These are phyloP conservation scores for Forsythia suspensa DNA, from an alignment of 257 asterid genomes.

Conservation along the genomic window DNA sequence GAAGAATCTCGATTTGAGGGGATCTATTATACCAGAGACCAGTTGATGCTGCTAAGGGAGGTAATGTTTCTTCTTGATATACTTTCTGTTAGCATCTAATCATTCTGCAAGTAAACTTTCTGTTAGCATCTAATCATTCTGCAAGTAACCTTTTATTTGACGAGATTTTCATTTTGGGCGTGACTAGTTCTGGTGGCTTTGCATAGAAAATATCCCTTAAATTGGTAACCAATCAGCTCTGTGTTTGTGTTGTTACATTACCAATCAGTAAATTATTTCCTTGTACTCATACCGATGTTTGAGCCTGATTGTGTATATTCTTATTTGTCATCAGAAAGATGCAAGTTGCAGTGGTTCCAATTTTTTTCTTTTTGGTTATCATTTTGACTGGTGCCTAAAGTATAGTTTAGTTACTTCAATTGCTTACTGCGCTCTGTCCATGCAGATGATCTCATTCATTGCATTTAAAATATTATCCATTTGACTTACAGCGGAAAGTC, in stretches of 20 bases:
- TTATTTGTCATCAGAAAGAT: not conserved
- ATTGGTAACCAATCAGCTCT: not conserved
- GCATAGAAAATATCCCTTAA: no score
- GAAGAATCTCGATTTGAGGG: no score
- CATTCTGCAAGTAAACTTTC: no score
- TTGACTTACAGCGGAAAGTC: not conserved
- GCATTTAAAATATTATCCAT: not conserved
- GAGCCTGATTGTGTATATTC: not conserved
- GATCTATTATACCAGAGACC: conserved; percentile 24
- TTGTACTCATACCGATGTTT: not conserved
- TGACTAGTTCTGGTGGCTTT: no score
- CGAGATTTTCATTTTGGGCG: no score
- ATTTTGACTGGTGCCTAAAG: no score
- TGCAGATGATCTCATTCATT: not conserved
- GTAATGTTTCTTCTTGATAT: no score
- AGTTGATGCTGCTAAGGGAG: conserved; percentile 28
- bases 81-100: no score
- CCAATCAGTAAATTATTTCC: not conserved
- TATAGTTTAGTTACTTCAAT: not conserved
- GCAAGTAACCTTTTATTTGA: no score
- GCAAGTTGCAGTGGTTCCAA: no score
- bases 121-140: conserved; percentile 1
- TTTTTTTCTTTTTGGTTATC: no score
- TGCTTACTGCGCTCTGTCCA: no score
- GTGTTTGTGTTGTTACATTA: not conserved